Percentiles rank a stretch among this genome's conserved stretches.
phyloP scores from a whole-genome alignment of 768 basidiomycete species.

The Suillus subaureus region DNA sequence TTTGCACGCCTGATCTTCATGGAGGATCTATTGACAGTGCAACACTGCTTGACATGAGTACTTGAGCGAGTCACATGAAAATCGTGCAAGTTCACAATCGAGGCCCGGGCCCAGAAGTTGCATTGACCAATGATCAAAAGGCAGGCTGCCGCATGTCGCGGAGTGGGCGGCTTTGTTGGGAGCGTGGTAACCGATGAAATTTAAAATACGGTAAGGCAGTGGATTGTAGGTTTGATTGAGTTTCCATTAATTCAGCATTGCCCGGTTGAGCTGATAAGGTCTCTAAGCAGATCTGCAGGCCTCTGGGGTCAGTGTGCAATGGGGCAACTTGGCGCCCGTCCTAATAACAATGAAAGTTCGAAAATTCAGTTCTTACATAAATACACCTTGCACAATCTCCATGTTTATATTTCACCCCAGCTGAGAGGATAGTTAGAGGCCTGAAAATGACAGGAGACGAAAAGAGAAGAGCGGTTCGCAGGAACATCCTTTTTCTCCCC shows the following conservation, averaged over 20 bases:
- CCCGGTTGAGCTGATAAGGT: too few relatives aligned
- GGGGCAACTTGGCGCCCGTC: too few relatives aligned
- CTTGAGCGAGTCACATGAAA: background rate
- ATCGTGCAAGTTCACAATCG: background rate
- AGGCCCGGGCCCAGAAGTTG: background rate
- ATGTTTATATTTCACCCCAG: too few relatives aligned
- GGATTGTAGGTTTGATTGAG: background rate
- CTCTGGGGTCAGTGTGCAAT: too few relatives aligned
- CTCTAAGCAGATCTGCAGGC: too few relatives aligned
- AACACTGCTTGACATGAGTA: slow-evolving; percentile 5
- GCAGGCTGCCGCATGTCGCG: background rate
- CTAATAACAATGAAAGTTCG: too few relatives aligned
- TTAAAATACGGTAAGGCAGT: background rate
- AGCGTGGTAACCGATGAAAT: background rate
- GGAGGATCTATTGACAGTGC: background rate
- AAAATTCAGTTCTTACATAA: too few relatives aligned
- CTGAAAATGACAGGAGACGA: background rate
- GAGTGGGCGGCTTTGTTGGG: background rate
- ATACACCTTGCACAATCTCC: too few relatives aligned
- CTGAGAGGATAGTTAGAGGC: too few relatives aligned
- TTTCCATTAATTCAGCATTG: background rate
- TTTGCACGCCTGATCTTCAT: slow-evolving; percentile 9
- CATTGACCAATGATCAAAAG: background rate
- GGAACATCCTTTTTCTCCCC: background rate
- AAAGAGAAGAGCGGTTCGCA: background rate